These are phyloP conservation scores for Ogataea kodamae DNA, from an alignment of 805 yeast genomes.

Conservation along the genomic window DNA sequence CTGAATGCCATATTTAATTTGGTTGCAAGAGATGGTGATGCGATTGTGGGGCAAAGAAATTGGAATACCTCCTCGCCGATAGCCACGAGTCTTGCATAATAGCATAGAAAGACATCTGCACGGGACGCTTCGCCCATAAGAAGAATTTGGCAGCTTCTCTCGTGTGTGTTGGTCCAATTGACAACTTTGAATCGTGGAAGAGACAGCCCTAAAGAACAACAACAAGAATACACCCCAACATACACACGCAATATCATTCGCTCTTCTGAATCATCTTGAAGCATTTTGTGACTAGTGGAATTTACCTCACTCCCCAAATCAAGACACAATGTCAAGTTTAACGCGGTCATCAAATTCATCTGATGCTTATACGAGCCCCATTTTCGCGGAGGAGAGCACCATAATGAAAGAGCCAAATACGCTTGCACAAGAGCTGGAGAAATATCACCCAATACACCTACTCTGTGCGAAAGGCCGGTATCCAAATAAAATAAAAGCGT, in stretches of 20 bases:
- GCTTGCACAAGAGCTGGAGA: constrained; percentile 40
- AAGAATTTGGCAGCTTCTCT: constrained; percentile 33
- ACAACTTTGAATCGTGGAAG: constrained; percentile 50
- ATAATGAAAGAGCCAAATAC: constrained; percentile 43
- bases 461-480: constrained; percentile 40
- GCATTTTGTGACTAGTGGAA: constrained; percentile 26
- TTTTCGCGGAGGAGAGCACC: constrained; percentile 52
- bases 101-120: constrained; percentile 42
- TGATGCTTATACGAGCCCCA: constrained; percentile 54
- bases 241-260: constrained; percentile 39
- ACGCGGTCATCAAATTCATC: constrained; percentile 43
- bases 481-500: constrained; percentile 43
- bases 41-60: constrained; percentile 34
- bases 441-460: constrained; percentile 43
- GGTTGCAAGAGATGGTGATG: constrained; percentile 15
- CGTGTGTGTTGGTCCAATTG: constrained; percentile 45
- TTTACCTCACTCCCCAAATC: constrained; percentile 41
- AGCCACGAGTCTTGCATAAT: constrained; percentile 41
- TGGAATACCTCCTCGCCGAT: constrained; percentile 49
- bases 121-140: constrained; percentile 36
- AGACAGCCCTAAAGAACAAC: constrained; percentile 49
- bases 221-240: constrained; percentile 47
- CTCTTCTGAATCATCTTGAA: constrained; percentile 32
- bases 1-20: constrained; percentile 6
- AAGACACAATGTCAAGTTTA: constrained; percentile 45